Base-by-base conservation (phyloP, 768 basidiomycete species). In the Lactifluus echinatus region DNA sequence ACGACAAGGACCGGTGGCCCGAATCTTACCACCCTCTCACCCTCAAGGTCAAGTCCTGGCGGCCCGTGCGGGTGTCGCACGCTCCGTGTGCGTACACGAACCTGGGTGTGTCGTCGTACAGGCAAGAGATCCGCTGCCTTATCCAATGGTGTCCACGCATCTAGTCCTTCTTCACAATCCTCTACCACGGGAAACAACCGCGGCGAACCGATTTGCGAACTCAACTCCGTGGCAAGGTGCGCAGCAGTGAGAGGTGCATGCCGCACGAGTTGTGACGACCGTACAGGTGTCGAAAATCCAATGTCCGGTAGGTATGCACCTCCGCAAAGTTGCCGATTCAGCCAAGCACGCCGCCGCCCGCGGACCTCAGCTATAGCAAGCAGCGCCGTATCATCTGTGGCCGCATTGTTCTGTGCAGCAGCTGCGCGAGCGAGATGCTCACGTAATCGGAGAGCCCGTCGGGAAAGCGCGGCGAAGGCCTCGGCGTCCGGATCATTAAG, bases 321-420 rank as follows among this genome's bases (percentile, higher is more conserved):
- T 49, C 71, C 69, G 48, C 75, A 65, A 57, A 79, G 73, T 19
- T 75, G 74, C 34, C 76, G 72, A 59, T 79, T 80, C 53, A 80
- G 74, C 86, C 86, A 89, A 7, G 86, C 86, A 10, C 84, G 74
- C 29, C 87, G 75, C 37, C 79, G 75, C 33, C 80, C 78, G 60
- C 77, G 78, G 39, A 79, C 73, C 66, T 84, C 83, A 23, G 87
- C 71, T 6, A 80, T 68, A 15, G 59, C 55, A 55, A 60, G 66
- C 59, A 64, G 55, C 53, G 61, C 63, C 60, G 47, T 64, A 61
- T 71, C 72, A 36, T 73, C 76, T 23, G 71, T 73, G 37, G 67
- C 67, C 33, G 72, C 66, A 63, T 73, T 78, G 57, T 69, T 73
- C 48, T 69, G 72, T 45, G 68, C 70, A 49, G 72, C 72, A 44